These are phyloP conservation scores for Pichia sp. DNA, from an alignment of 1,139 yeast genomes.

Conservation along the genomic window DNA sequence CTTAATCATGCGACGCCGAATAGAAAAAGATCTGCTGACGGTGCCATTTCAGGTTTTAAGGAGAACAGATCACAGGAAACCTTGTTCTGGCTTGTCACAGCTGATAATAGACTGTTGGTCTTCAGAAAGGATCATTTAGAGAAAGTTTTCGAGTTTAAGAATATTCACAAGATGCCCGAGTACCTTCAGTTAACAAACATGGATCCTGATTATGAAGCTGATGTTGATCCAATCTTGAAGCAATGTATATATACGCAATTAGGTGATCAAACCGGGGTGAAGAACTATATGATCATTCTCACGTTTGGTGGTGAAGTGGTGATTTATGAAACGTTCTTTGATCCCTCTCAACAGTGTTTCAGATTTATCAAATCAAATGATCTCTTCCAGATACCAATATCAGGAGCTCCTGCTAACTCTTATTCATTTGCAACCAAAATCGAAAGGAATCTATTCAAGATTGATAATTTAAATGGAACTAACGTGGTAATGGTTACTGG, in stretches of 20 bases:
- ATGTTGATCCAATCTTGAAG: constrained; percentile 69
- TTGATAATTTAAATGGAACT: constrained; percentile 51
- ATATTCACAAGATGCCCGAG: constrained; percentile 52
- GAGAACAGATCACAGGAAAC: constrained; percentile 30
- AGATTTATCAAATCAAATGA: constrained; percentile 45
- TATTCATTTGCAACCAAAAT: constrained; percentile 61
- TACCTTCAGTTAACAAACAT: constrained; percentile 46
- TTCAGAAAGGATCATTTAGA: constrained; percentile 61
- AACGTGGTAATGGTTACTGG: constrained; percentile 71
- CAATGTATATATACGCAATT: constrained; percentile 60
- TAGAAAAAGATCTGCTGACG: constrained; percentile 20
- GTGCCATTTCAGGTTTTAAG: constrained; percentile 14
- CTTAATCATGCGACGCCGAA: constrained; percentile 26
- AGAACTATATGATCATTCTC: constrained; percentile 60
- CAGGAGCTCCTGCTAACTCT: constrained; percentile 77
- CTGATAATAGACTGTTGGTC: constrained; percentile 64
- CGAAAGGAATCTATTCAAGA: constrained; percentile 60
- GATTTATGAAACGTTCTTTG: constrained; percentile 53
- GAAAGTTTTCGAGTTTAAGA: constrained; percentile 56
- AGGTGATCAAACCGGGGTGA: constrained; percentile 45
- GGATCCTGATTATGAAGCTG: constrained; percentile 48
- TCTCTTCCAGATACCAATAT: constrained; percentile 32
- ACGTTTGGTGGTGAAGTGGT: constrained; percentile 77
- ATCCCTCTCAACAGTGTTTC: constrained; percentile 35
- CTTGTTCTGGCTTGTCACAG: constrained; percentile 63